phyloP scores from a whole-genome alignment of 345 rosid species.

The Lenwebbia sp. region DNA sequence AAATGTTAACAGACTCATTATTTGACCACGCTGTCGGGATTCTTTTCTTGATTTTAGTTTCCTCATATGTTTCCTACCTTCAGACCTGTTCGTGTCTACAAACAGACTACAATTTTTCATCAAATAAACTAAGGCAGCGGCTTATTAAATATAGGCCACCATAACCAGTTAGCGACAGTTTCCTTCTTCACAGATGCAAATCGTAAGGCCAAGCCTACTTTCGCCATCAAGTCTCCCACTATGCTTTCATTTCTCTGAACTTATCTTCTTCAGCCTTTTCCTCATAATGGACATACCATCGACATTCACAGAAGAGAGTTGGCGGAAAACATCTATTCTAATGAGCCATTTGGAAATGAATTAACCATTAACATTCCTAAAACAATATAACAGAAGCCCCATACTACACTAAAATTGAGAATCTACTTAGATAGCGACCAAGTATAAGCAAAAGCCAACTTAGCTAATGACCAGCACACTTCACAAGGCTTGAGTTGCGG shows the following conservation, averaged over 20 bases:
- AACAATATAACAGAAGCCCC: neutral
- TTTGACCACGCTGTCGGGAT: neutral
- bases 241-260: neutral
- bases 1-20: too few species aligned
- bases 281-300: neutral
- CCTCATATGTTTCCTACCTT: neutral
- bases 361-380: neutral
- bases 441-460: neutral
- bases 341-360: neutral
- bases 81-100: neutral
- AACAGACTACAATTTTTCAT: neutral
- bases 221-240: neutral
- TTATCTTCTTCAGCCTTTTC: neutral
- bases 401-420: neutral
- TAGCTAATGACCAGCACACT: neutral
- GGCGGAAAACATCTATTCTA: neutral
- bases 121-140: neutral
- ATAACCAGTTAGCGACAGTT: neutral
- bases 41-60: neutral
- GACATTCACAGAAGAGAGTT: neutral
- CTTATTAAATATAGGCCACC: neutral
- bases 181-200: neutral
- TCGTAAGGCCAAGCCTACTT: neutral
- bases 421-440: neutral
- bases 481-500: neutral